Percentiles rank a stretch among this genome's conserved stretches.
Conservation (phyloP, 2,329 filamentous ascomycete species). For the Fusarium aywerte region DNA sequence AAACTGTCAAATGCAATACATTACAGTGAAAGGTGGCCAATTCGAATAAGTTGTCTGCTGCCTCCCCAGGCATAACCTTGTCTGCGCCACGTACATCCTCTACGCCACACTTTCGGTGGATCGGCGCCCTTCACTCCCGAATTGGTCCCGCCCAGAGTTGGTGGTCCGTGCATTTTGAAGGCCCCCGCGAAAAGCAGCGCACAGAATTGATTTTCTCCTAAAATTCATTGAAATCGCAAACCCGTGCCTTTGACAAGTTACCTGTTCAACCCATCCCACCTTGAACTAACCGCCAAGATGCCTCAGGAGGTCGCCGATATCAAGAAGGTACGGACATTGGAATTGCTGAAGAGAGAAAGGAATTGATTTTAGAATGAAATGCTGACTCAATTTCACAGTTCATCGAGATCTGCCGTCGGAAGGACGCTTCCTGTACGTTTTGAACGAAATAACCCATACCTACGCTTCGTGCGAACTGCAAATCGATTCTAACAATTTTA, state of each 20-base stretch:
- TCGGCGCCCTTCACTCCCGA: conserved; percentile 39
- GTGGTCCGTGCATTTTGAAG: conserved; percentile 45
- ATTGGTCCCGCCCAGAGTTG: not conserved
- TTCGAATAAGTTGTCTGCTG: conserved; percentile 15
- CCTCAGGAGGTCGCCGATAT: conserved; percentile 98
- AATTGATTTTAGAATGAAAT: conserved; percentile 6
- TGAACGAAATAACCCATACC: conserved; percentile 17
- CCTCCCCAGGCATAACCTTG: conserved; percentile 10
- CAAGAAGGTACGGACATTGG: conserved; percentile 73
- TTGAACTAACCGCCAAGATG: conserved; percentile 77
- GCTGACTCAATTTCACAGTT: conserved; percentile 72
- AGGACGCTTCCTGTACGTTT: conserved; percentile 97
- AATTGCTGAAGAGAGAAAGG: not conserved
- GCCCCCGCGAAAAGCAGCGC: conserved; percentile 47
- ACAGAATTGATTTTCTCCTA: conserved; percentile 50
- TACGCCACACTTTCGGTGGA: conserved; percentile 37
- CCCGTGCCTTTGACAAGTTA: conserved; percentile 43
- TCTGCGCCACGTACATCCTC: conserved; percentile 30
- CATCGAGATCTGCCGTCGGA: conserved; percentile 99
- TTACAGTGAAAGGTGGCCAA: conserved; percentile 42
- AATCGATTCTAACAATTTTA: conserved; percentile 47
- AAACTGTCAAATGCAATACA: not conserved
- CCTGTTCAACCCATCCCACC: conserved; percentile 43
- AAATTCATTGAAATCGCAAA: conserved; percentile 44
- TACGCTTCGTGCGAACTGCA: conserved; percentile 21